Evolutionary conservation across 495 filamentous ascomycete species (phyloP), one percentile per base, ranked within the genome.

Genomic region (Penicillium fimorum): DNA sequence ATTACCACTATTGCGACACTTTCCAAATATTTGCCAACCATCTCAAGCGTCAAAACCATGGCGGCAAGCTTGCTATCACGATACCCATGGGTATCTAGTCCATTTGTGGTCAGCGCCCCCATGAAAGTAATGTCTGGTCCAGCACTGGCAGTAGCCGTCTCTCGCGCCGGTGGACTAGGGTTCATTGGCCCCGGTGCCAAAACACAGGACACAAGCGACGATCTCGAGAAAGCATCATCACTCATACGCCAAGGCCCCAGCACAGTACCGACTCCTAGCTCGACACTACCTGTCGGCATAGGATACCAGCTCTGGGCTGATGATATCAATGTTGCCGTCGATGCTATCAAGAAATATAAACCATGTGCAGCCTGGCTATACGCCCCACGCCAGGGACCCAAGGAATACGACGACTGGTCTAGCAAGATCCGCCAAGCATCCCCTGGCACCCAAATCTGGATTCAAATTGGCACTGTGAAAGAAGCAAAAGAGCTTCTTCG

Each of bases 331-430:
- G 51, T 61, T 9, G 78, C 82, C 2, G 56, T 80, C 13, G 42
- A 70, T 0, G 64, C 73, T 0, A 71, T 87, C 12, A 50, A 67
- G 30, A 64, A 70, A 13, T 76, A 76, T 62, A 75, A 70, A 10
- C 89, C 89, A 0, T 79, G 77, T 20, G 89, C 87, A 1, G 80
- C 76, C 12, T 93, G 89, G 89, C 70, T 93, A 9, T 92, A 84
- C 56, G 87, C 87, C 0, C 83, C 87, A 1, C 57, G 51, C 6
- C 46, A 73, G 3, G 70, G 76, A 0, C 66, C 74, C 13, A 30
- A 61, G 0, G 78, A 87, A 10, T 69, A 87, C 4, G 70, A 79
- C 5, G 46, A 55, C 0, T 92, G 88, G 88, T 75, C 83, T 0
- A 55, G 60, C 4, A 53, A 61, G 7, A 76, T 87, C 22, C 76